These are phyloP conservation scores for Ceraceosorus guamensis DNA, from an alignment of 1,284 basidiomycete species.

Conservation along the genomic window DNA sequence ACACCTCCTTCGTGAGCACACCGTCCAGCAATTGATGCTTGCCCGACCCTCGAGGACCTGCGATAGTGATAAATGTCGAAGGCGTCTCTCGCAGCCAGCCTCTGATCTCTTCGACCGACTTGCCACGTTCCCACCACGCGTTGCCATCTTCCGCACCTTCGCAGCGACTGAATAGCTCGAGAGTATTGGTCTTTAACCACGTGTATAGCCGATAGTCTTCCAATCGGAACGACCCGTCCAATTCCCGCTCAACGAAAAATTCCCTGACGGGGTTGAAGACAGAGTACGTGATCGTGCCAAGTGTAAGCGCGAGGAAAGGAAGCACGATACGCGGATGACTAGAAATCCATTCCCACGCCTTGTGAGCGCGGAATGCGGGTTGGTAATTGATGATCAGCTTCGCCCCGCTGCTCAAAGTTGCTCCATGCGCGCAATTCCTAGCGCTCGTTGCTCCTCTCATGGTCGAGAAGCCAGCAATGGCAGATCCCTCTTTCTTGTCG, in stretches of 20 bases:
- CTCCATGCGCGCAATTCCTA: slow-evolving; percentile 75
- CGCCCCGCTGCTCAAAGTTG: slow-evolving; percentile 55
- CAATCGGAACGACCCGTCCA: slow-evolving; percentile 72
- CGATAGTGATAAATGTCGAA: slow-evolving; percentile 64
- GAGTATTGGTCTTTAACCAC: slow-evolving; percentile 33
- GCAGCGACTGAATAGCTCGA: slow-evolving; percentile 17
- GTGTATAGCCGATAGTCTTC: slow-evolving; percentile 15
- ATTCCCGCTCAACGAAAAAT: slow-evolving; percentile 72
- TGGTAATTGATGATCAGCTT: slow-evolving; percentile 64
- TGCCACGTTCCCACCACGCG: slow-evolving; percentile 73
- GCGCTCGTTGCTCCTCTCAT: slow-evolving; percentile 70
- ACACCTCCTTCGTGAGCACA: slow-evolving; percentile 46
- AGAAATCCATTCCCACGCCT: slow-evolving; percentile 71
- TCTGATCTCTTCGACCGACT: slow-evolving; percentile 64
- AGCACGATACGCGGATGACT: slow-evolving; percentile 78
- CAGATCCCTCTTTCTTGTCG: slow-evolving; percentile 26
- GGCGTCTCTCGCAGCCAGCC: slow-evolving; percentile 69
- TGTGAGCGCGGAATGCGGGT: slow-evolving; percentile 68
- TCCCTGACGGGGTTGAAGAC: slow-evolving; percentile 86
- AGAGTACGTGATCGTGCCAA: slow-evolving; percentile 78
- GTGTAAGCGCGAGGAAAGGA: slow-evolving; percentile 68
- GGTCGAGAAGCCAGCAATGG: slow-evolving; percentile 27
- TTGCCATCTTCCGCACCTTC: slow-evolving; percentile 40
- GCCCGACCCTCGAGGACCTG: slow-evolving; percentile 86
- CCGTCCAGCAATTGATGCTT: slow-evolving; percentile 67